These are phyloP conservation scores for Aeminium ludgeri DNA, from an alignment of 495 filamentous ascomycete species.

Conservation along the genomic window DNA sequence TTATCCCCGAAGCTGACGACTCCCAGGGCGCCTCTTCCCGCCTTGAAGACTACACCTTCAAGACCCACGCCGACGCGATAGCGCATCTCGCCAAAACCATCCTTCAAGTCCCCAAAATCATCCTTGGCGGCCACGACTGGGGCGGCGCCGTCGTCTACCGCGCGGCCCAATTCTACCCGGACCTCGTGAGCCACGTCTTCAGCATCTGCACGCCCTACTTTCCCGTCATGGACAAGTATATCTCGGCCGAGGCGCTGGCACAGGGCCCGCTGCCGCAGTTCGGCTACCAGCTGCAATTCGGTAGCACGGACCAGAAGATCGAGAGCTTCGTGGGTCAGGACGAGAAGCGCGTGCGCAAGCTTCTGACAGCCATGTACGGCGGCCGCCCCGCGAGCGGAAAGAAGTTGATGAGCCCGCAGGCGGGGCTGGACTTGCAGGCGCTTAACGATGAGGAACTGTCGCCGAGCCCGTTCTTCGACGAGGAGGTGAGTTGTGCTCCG, in stretches of 20 bases:
- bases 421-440: constrained; percentile 41
- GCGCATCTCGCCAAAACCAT: constrained; percentile 39
- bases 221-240: constrained; percentile 32
- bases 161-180: constrained; percentile 52
- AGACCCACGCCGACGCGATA: constrained; percentile 54
- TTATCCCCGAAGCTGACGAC: neutral
- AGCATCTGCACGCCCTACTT: constrained; percentile 61
- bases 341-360: constrained; percentile 50
- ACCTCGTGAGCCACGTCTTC: constrained; percentile 55
- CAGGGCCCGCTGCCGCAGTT: constrained; percentile 47
- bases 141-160: constrained; percentile 41
- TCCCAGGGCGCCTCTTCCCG: constrained; percentile 23
- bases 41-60: constrained; percentile 43
- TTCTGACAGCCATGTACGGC: constrained; percentile 55
- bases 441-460: constrained; percentile 29
- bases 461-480: constrained; percentile 38
- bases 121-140: constrained; percentile 83
- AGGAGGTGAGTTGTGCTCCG: constrained; percentile 34
- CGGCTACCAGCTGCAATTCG: constrained; percentile 67
- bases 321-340: constrained; percentile 30
- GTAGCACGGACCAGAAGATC: constrained; percentile 8
- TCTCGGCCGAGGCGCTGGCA: constrained; percentile 38
- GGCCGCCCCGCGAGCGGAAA: constrained; percentile 39
- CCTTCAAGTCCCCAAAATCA: constrained; percentile 40
- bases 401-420: constrained; percentile 32